phyloP scores from a whole-genome alignment of 225 moss, liverwort and hornwort genomes.

The Polytrichum formosum region DNA sequence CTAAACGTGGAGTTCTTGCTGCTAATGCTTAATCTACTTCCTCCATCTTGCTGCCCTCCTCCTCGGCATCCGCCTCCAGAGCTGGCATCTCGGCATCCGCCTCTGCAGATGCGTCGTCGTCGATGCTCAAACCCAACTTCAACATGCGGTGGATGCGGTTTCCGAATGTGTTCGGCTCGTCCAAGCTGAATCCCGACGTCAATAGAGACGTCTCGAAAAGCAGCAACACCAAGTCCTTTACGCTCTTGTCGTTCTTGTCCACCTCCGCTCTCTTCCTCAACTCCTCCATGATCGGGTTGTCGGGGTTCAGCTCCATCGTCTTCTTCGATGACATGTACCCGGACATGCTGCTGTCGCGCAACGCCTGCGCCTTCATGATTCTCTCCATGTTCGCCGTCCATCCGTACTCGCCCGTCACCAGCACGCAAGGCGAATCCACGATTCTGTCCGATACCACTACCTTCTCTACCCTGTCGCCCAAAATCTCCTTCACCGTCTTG shows the following conservation, averaged over 20 bases:
- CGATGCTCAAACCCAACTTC: slow-evolving; percentile 75
- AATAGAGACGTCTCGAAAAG: slow-evolving; percentile 67
- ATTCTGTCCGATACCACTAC: slow-evolving; percentile 73
- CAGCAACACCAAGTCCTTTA: slow-evolving; percentile 69
- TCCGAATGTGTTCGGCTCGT: slow-evolving; percentile 69
- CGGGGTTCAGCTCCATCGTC: slow-evolving; percentile 72
- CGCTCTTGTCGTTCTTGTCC: slow-evolving; percentile 74
- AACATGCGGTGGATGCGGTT: slow-evolving; percentile 76
- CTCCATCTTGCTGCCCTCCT: slow-evolving; percentile 60
- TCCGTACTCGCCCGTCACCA: slow-evolving; percentile 74
- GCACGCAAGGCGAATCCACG: slow-evolving; percentile 69
- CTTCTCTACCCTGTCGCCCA: slow-evolving; percentile 75
- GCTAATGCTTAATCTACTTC: slow-evolving; percentile 30
- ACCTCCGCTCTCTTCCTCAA: slow-evolving; percentile 59
- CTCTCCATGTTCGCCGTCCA: slow-evolving; percentile 85
- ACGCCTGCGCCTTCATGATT: slow-evolving; percentile 78
- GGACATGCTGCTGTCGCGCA: slow-evolving; percentile 72
- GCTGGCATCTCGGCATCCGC: slow-evolving; percentile 42
- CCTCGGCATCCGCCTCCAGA: slow-evolving; percentile 42
- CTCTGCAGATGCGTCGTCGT: slow-evolving; percentile 41
- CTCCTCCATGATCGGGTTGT: slow-evolving; percentile 78
- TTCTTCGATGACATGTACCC: slow-evolving; percentile 79
- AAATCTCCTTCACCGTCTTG: slow-evolving; percentile 62
- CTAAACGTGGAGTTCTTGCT: background rate
- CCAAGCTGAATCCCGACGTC: slow-evolving; percentile 74